These are phyloP conservation scores for Gonapodya sp. DNA, from an alignment of 192 early-diverging fungal genomes.

Conservation along the genomic window DNA sequence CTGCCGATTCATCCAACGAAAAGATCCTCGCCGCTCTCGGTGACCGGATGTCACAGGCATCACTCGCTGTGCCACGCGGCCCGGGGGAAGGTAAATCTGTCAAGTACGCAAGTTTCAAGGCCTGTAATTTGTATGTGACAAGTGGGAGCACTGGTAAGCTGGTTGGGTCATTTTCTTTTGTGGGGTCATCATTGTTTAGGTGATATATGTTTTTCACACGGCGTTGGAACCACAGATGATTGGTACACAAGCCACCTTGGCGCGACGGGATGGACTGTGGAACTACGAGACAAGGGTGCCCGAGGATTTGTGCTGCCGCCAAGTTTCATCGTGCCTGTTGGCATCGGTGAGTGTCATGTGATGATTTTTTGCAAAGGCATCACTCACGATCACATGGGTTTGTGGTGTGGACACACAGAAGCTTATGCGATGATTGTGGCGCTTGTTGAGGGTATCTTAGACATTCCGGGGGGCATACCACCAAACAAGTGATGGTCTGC, in stretches of 20 bases:
- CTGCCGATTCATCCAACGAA: slow-evolving; percentile 2
- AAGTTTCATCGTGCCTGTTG: slow-evolving; percentile 42
- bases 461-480: neutral
- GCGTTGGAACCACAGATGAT: neutral
- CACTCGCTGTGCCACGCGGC: slow-evolving; percentile 31
- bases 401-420: neutral
- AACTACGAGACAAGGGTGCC: slow-evolving; percentile 21
- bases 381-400: neutral
- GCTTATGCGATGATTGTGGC: neutral
- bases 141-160: neutral
- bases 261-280: slow-evolving; percentile 17
- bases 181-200: neutral
- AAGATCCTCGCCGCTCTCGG: slow-evolving; percentile 27
- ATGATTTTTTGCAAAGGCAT: neutral
- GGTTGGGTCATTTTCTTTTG: neutral
- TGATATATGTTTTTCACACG: neutral
- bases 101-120: slow-evolving; percentile 34
- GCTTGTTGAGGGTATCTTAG: neutral
- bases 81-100: slow-evolving; percentile 24
- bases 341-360: slow-evolving; percentile 13
- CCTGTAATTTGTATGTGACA: slow-evolving; percentile 42
- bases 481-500: neutral
- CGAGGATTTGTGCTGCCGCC: slow-evolving; percentile 48
- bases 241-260: neutral
- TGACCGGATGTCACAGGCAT: slow-evolving; percentile 24